Conservation (phyloP, 1,284 basidiomycete genomes). For the Rhodotorula mucilaginosa region DNA sequence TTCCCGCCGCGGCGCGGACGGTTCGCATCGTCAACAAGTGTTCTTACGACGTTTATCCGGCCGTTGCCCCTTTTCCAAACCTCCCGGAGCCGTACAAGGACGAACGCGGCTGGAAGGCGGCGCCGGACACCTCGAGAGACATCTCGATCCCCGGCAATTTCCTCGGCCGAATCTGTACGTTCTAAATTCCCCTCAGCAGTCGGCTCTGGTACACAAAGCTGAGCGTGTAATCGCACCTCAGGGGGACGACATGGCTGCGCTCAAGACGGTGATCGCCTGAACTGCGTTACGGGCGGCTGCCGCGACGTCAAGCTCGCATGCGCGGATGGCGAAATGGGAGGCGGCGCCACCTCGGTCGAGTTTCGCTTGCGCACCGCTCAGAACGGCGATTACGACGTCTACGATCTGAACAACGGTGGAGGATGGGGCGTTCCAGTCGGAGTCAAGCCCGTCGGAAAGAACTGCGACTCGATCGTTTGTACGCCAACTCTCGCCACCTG, state of each 20-base stretch:
- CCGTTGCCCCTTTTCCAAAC: not conserved
- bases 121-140: not conserved
- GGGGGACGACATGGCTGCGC: conserved; percentile 21
- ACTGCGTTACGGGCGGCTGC: conserved; percentile 24
- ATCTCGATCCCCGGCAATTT: conserved; percentile 12
- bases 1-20: conserved; percentile 3
- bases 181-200: not conserved
- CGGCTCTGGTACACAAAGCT: too few species aligned
- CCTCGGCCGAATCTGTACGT: conserved; percentile 21
- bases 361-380: conserved; percentile 2
- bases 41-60: conserved; percentile 17
- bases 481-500: conserved; percentile 11
- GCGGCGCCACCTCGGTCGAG: conserved; percentile 11
- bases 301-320: not conserved
- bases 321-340: conserved; percentile 11
- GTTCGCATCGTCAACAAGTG: conserved; percentile 16
- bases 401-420: conserved; percentile 16
- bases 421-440: conserved; percentile 16
- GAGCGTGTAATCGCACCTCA: not conserved
- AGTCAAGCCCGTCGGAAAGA: conserved; percentile 5
- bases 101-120: conserved; percentile 6
- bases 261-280: not conserved
- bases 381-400: conserved; percentile 16
- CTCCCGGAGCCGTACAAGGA: conserved; percentile 5
- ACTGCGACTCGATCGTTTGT: conserved; percentile 11